phyloP scores from a whole-genome alignment of 164 flowering plant genomes.

The Aristolochia californica region DNA sequence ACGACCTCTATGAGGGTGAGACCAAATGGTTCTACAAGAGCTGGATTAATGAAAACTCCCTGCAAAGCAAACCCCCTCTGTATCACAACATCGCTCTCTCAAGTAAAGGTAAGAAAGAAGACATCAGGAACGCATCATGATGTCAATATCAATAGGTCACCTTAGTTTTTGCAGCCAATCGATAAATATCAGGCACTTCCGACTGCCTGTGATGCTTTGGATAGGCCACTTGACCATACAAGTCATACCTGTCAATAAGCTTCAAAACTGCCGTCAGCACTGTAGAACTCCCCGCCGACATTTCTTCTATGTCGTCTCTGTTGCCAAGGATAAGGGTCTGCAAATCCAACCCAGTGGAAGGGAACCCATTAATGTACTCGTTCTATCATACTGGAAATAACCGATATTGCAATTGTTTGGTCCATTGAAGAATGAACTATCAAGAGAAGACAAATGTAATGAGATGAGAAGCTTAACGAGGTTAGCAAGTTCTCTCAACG shows the following conservation, averaged over 20 bases:
- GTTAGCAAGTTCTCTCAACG: conserved; percentile 68
- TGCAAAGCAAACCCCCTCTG: conserved; percentile 10
- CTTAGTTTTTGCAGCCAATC: conserved; percentile 76
- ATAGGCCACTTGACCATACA: conserved; percentile 80
- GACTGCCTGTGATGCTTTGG: conserved; percentile 87
- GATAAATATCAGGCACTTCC: conserved; percentile 78
- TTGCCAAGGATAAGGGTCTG: conserved; percentile 79
- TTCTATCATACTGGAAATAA: no score
- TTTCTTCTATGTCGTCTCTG: conserved; percentile 77
- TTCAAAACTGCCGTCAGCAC: conserved; percentile 60
- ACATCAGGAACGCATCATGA: background rate
- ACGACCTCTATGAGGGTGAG: conserved; percentile 43
- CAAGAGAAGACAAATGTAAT: no score
- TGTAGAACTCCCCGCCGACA: conserved; percentile 47
- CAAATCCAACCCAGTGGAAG: no score
- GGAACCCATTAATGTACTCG: no score
- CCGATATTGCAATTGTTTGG: no score
- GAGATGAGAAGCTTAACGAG: conserved; percentile 28
- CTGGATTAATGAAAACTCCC: conserved; percentile 79
- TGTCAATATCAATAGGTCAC: no score
- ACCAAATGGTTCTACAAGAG: conserved; percentile 71
- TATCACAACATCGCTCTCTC: no score
- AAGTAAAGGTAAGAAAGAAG: no score
- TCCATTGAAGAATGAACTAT: no score
- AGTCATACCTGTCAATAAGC: conserved; percentile 68